These are phyloP conservation scores for Lolium multiflorum DNA, from an alignment of 176 grass and related monocot species.

Conservation along the genomic window DNA sequence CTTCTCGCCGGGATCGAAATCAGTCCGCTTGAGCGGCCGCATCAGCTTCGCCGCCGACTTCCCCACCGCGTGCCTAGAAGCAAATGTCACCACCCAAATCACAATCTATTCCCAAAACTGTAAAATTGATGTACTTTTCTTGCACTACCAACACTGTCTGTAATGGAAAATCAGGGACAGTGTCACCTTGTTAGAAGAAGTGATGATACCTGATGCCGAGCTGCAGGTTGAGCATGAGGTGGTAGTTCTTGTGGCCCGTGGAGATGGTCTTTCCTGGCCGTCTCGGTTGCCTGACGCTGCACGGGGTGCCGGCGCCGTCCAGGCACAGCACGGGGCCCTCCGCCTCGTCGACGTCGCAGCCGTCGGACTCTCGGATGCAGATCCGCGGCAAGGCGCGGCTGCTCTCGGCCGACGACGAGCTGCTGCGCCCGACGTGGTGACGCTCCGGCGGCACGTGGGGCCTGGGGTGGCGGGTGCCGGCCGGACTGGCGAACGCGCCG, in stretches of 20 bases:
- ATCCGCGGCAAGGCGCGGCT: constrained; percentile 47
- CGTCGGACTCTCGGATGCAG: constrained; percentile 66
- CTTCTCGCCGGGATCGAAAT: constrained; percentile 59
- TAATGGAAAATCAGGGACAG: background rate
- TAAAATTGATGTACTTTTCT: too few species aligned
- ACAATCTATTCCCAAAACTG: background rate
- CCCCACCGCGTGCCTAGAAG: constrained; percentile 52
- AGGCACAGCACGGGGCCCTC: background rate
- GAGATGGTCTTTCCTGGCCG: constrained; percentile 52
- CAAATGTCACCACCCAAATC: background rate
- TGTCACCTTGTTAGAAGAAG: background rate
- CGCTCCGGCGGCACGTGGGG: too few species aligned
- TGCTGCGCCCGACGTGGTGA: constrained; percentile 30
- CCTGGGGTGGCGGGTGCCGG: constrained; percentile 30
- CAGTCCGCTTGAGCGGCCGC: constrained; percentile 40
- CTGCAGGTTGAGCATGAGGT: constrained; percentile 77
- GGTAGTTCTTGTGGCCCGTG: constrained; percentile 71
- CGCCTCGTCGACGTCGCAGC: constrained; percentile 49
- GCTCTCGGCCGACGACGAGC: constrained; percentile 37
- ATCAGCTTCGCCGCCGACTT: constrained; percentile 25
- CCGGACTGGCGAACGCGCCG: constrained; percentile 2
- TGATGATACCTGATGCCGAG: constrained; percentile 58
- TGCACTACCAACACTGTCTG: background rate
- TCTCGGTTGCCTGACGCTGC: background rate
- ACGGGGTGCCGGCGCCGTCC: background rate